Evolutionary conservation across 2,329 filamentous ascomycete species (phyloP).

Genomic region (Exophiala mesophila): DNA sequence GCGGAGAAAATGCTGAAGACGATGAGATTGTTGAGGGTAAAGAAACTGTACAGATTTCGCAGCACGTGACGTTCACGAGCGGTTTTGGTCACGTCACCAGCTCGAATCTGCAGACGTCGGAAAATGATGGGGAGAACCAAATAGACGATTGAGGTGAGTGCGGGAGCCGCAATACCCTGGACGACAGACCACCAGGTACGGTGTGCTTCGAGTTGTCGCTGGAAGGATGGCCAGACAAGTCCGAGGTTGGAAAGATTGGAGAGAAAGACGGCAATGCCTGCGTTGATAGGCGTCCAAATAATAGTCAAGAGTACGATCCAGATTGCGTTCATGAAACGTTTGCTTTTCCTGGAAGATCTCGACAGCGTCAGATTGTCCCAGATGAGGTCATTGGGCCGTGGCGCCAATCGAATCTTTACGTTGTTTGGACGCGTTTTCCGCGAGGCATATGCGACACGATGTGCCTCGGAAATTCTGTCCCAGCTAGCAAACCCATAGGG

Average conservation of each 20-base stretch:
- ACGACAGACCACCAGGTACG: constrained; percentile 74
- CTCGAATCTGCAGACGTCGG: constrained; percentile 73
- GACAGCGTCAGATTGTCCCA: constrained; percentile 86
- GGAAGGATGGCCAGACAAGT: constrained; percentile 72
- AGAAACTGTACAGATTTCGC: constrained; percentile 87
- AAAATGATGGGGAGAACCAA: constrained; percentile 86
- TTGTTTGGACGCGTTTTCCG: constrained; percentile 77
- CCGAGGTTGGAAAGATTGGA: constrained; percentile 79
- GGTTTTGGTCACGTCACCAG: constrained; percentile 87
- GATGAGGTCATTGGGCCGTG: constrained; percentile 84
- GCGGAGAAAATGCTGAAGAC: constrained; percentile 90
- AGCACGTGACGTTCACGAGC: constrained; percentile 87
- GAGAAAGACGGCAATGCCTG: constrained; percentile 88
- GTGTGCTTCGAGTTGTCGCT: constrained; percentile 57
- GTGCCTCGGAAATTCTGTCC: constrained; percentile 79
- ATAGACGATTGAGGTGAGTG: constrained; percentile 81
- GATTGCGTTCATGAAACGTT: constrained; percentile 71
- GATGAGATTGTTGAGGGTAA: constrained; percentile 93
- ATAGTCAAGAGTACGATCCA: constrained; percentile 79
- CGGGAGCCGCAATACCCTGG: constrained; percentile 86
- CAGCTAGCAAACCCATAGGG: constrained; percentile 94
- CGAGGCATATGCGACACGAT: constrained; percentile 76
- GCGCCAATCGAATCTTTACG: constrained; percentile 71
- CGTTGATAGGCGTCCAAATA: constrained; percentile 86
- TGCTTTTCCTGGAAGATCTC: constrained; percentile 63